These are phyloP conservation scores for Botrytis galanthina DNA, from an alignment of 2,329 filamentous ascomycete genomes.

Conservation along the genomic window DNA sequence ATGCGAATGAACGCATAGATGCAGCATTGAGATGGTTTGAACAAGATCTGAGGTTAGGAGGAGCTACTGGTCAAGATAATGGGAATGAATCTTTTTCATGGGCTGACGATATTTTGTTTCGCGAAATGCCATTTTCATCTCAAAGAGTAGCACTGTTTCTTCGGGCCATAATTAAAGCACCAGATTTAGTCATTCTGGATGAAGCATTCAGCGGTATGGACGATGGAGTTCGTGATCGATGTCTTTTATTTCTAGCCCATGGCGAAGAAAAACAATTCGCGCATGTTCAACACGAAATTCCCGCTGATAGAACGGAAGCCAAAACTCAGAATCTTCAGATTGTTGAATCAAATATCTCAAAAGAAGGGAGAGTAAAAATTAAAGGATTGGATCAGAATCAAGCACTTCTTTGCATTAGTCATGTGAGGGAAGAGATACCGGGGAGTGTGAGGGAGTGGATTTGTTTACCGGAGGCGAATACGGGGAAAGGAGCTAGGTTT, in stretches of 20 bases:
- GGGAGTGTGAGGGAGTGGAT: conserved; percentile 80
- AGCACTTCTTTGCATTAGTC: conserved; percentile 87
- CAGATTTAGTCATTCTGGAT: conserved; percentile 80
- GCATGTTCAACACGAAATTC: neutral
- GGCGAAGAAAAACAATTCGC: conserved; percentile 52
- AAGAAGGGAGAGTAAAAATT: conserved; percentile 50
- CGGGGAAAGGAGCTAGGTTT: conserved; percentile 58
- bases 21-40: conserved; percentile 75
- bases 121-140: conserved; percentile 72
- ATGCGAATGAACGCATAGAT: conserved; percentile 60
- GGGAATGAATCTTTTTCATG: conserved; percentile 49
- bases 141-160: conserved; percentile 86
- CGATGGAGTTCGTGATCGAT: conserved; percentile 78
- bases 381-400: conserved; percentile 66
- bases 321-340: conserved; percentile 28
- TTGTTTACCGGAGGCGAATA: conserved; percentile 75
- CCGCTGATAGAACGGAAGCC: conserved; percentile 1
- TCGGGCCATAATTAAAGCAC: conserved; percentile 74
- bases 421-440: conserved; percentile 87
- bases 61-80: conserved; percentile 25
- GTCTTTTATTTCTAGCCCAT: conserved; percentile 72
- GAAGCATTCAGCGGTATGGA: conserved; percentile 89
- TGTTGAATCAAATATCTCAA: conserved; percentile 48
- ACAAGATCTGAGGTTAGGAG: conserved; percentile 60
- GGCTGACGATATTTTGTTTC: conserved; percentile 67